Conservation (phyloP, 805 yeast genomes). For the Metschnikowia colocasiae region DNA sequence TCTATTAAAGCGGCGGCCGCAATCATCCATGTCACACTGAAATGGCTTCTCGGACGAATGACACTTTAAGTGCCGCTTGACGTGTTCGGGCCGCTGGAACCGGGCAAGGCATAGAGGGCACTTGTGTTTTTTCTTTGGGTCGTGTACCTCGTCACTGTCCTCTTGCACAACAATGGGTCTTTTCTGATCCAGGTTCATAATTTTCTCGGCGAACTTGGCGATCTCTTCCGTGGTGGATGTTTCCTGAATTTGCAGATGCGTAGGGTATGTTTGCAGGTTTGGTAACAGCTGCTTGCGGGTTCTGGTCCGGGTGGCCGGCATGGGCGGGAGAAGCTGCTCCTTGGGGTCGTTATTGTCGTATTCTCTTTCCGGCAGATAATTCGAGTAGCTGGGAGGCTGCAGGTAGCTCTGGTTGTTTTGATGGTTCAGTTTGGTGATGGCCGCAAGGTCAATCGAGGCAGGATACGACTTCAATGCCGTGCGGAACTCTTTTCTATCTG, state of each 20-base stretch:
- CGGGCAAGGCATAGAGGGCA: constrained; percentile 62
- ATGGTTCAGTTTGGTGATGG: constrained; percentile 39
- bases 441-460: constrained; percentile 52
- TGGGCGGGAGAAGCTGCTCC: constrained; percentile 8
- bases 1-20: constrained; percentile 55
- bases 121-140: constrained; percentile 54
- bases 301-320: constrained; percentile 6
- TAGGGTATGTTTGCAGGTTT: constrained; percentile 10
- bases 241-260: constrained; percentile 17
- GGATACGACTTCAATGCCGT: constrained; percentile 39
- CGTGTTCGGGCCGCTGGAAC: constrained; percentile 72
- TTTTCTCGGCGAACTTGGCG: constrained; percentile 20
- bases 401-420: constrained; percentile 1
- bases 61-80: constrained; percentile 57
- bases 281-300: constrained; percentile 4
- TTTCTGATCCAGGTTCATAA: constrained; percentile 20
- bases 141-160: constrained; percentile 33
- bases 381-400: neutral
- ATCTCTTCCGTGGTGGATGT: constrained; percentile 20
- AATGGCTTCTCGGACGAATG: constrained; percentile 58
- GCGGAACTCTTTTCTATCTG: constrained; percentile 12
- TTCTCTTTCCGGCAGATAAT: constrained; percentile 5
- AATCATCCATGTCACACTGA: constrained; percentile 47
- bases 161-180: constrained; percentile 21
- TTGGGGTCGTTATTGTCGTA: neutral